Base-by-base conservation (phyloP, 2,329 filamentous ascomycete species). In the Talaromyces rugulosus region DNA sequence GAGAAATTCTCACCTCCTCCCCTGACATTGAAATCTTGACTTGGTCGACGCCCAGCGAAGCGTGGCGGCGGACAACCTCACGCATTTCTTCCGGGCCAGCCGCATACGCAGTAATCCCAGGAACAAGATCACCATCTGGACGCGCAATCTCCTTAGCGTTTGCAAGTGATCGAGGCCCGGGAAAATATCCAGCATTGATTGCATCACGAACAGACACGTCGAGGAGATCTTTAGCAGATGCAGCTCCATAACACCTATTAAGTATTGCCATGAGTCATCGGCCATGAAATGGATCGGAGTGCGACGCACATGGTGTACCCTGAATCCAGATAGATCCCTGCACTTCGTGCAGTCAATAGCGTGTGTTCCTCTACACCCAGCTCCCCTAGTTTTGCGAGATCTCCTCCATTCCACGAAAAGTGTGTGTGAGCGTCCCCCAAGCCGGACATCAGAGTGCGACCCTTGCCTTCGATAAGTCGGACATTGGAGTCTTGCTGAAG, bases 351-450 rank as follows among this genome's bases (percentile, higher is more conserved):
- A 0, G 81, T 81, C 5, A 80, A 64, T 0, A 83, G 68, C 0
- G 77, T 77, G 64, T 83, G 81, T 60, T 83, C 80, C 65, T 83
- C 81, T 0, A 82, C 70, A 0, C 71, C 73, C 2, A 83, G 65
- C 0, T 75, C 74, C 1, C 78, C 79, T 2, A 83, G 67, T 1
- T 69, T 66, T 23, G 72, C 73, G 0, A 83, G 72, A 59, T 80
- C 76, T 5, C 76, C 74, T 4, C 74, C 74, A 61, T 82, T 82
- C 81, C 80, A 83, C 2, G 76, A 78, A 6, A 83, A 73, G 64
- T 82, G 80, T 0, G 79, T 78, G 66, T 83, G 81, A 0, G 79
- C 77, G 63, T 83, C 81, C 0, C 80, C 78, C 0, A 83, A 69
- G 0, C 81, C 81, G n/a, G 75, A 76, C 77, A 83, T 82, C 31